Conservation (phyloP, 2,329 filamentous ascomycete genomes). For the Monilinia polystroma region DNA sequence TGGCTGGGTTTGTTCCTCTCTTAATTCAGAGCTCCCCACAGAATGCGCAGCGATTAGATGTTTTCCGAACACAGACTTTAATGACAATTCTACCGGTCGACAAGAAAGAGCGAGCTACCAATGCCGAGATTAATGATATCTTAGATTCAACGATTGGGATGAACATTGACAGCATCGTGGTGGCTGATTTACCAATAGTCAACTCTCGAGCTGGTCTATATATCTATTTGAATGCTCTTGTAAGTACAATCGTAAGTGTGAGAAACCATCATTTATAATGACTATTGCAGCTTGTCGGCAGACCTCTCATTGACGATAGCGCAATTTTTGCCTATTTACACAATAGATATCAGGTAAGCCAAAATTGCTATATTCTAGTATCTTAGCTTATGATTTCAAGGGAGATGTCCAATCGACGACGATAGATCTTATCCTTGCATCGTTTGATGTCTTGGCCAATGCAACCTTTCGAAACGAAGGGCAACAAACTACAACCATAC, state of each 20-base stretch:
- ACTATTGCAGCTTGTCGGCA: slow-evolving; percentile 67
- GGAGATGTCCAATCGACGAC: slow-evolving; percentile 75
- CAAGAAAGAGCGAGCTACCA: slow-evolving; percentile 51
- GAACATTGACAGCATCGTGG: slow-evolving; percentile 42
- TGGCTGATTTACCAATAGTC: slow-evolving; percentile 66
- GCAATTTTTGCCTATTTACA: slow-evolving; percentile 77
- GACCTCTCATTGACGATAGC: slow-evolving; percentile 79
- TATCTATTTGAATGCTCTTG: slow-evolving; percentile 78
- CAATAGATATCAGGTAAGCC: slow-evolving; percentile 75
- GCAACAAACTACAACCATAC: slow-evolving; percentile 61
- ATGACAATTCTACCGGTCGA: slow-evolving; percentile 54
- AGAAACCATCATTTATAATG: slow-evolving; percentile 28
- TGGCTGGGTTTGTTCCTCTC: slow-evolving; percentile 55
- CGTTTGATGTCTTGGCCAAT: slow-evolving; percentile 88
- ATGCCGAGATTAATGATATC: slow-evolving; percentile 56
- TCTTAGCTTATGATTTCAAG: slow-evolving; percentile 45
- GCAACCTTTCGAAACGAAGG: slow-evolving; percentile 71
- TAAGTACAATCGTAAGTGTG: slow-evolving; percentile 45
- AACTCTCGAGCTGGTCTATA: slow-evolving; percentile 82
- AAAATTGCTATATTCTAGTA: not conserved
- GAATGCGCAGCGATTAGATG: slow-evolving; percentile 50
- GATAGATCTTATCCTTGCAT: slow-evolving; percentile 79
- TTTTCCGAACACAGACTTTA: slow-evolving; percentile 58
- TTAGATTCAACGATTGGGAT: slow-evolving; percentile 57
- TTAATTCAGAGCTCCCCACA: slow-evolving; percentile 57